A percentile compares a stretch with the other conserved stretches of the same genome.
phyloP scores from a whole-genome alignment of 495 filamentous ascomycete genomes.

The Penicillium robsamsonii region DNA sequence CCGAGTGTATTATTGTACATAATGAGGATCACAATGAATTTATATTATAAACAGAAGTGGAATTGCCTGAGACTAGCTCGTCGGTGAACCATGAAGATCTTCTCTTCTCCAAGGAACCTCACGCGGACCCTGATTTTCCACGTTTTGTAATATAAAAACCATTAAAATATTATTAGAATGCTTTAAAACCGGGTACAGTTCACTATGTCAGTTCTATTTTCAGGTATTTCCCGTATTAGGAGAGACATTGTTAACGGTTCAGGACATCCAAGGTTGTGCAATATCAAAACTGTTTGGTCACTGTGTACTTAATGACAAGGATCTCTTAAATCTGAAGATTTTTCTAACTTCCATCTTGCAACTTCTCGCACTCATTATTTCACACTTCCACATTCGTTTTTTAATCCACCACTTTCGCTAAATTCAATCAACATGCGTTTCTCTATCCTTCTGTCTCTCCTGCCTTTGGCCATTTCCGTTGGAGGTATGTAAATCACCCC shows the following conservation, averaged over 20 bases:
- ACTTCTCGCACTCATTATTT: background rate
- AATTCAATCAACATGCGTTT: conserved; percentile 26
- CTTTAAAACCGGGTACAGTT: background rate
- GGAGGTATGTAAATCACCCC: conserved; percentile 13
- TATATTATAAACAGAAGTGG: background rate
- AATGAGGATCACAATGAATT: no score
- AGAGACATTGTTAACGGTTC: background rate
- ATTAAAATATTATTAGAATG: conserved; percentile 23
- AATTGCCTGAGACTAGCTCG: conserved; percentile 6
- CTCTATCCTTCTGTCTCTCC: conserved; percentile 20
- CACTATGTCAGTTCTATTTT: conserved; percentile 6
- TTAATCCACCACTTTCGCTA: conserved; percentile 3
- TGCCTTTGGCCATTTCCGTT: conserved; percentile 28
- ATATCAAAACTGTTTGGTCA: conserved; percentile 3
- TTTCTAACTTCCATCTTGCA: background rate
- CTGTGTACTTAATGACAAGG: background rate
- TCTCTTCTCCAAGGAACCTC: background rate
- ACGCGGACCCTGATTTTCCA: conserved; percentile 1
- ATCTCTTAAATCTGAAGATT: background rate
- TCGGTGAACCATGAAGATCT: background rate
- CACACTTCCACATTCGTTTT: conserved; percentile 2
- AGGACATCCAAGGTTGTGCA: background rate
- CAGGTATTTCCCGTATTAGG: conserved; percentile 6
- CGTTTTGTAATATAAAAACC: conserved; percentile 7
- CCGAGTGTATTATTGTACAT: background rate